These are phyloP conservation scores for Russula abietina DNA, from an alignment of 768 basidiomycete genomes.

Conservation along the genomic window DNA sequence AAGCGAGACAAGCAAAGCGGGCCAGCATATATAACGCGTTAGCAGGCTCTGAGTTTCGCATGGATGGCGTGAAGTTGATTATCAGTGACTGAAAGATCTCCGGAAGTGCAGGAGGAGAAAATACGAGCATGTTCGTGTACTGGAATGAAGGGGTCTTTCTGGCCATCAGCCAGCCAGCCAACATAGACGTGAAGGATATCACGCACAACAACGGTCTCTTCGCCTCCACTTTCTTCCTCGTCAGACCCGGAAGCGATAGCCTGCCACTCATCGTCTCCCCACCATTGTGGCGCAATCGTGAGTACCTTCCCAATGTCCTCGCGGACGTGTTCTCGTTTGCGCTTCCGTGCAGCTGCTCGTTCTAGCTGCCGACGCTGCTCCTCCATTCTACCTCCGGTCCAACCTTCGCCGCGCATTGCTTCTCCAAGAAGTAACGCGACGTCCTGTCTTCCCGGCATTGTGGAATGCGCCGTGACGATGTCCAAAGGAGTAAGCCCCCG, in stretches of 20 bases:
- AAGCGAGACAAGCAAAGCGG: conserved; percentile 87
- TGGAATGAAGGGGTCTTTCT: conserved; percentile 65
- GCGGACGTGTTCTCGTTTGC: conserved; percentile 49
- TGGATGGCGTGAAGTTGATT: conserved; percentile 61
- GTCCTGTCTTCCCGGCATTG: conserved; percentile 76
- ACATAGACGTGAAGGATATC: not conserved
- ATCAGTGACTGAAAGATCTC: conserved; percentile 79
- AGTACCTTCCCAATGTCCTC: conserved; percentile 54
- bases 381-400: conserved; percentile 73
- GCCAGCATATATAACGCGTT: conserved; percentile 87
- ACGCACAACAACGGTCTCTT: conserved; percentile 47
- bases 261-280: conserved; percentile 46
- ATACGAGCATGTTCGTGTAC: conserved; percentile 89
- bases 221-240: conserved; percentile 45
- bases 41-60: conserved; percentile 79
- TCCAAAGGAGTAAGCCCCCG: conserved; percentile 83
- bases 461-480: conserved; percentile 78
- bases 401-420: conserved; percentile 81
- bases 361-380: conserved; percentile 56
- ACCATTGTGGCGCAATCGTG: conserved; percentile 57
- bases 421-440: conserved; percentile 83
- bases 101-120: conserved; percentile 73
- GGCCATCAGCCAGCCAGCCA: not conserved
- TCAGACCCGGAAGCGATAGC: conserved; percentile 31
- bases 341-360: conserved; percentile 47